A percentile compares a stretch with the other conserved stretches of the same genome.
Evolutionary conservation across 1,139 yeast genomes (phyloP).

Genomic region (Hemisphaericaspora lyxosophila): DNA sequence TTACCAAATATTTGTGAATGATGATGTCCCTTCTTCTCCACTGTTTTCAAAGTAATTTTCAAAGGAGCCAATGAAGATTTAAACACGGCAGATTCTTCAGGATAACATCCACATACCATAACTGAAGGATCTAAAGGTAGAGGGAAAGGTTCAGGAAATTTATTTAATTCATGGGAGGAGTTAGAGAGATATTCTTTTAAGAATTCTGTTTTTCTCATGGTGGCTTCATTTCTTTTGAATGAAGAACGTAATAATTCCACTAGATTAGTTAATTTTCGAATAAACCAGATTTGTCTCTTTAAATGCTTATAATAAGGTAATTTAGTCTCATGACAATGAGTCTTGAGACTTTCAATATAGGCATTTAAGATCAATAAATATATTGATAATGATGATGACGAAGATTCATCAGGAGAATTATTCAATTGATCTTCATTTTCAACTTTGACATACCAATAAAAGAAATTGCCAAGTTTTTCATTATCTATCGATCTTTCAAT

Average conservation of each 20-base stretch:
- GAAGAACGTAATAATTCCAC: conserved; percentile 42
- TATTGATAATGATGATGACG: conserved; percentile 15
- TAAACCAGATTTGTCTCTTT: conserved; percentile 47
- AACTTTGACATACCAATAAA: conserved; percentile 90
- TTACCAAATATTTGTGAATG: conserved; percentile 36
- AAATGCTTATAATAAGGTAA: conserved; percentile 39
- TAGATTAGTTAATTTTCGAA: conserved; percentile 41
- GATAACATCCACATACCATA: conserved; percentile 69
- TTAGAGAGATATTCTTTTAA: conserved; percentile 42
- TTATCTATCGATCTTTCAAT: conserved; percentile 71
- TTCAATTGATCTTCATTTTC: conserved; percentile 71
- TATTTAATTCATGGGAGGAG: conserved; percentile 39
- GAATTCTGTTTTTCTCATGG: conserved; percentile 43
- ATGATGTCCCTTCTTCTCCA: conserved; percentile 21
- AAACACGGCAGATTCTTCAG: conserved; percentile 82
- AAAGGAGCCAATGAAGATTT: conserved; percentile 89
- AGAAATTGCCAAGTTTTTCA: conserved; percentile 70
- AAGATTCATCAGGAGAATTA: conserved; percentile 10
- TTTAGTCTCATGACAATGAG: conserved; percentile 28
- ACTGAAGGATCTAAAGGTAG: conserved; percentile 73
- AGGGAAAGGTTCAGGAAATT: conserved; percentile 54
- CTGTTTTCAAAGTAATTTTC: conserved; percentile 73
- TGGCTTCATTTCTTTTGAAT: conserved; percentile 46
- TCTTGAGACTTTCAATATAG: conserved; percentile 40
- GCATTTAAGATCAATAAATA: conserved; percentile 39